Percentiles rank a stretch among this genome's conserved stretches.
Conservation (phyloP, 768 basidiomycete species). For the Lentinus brumalis region DNA sequence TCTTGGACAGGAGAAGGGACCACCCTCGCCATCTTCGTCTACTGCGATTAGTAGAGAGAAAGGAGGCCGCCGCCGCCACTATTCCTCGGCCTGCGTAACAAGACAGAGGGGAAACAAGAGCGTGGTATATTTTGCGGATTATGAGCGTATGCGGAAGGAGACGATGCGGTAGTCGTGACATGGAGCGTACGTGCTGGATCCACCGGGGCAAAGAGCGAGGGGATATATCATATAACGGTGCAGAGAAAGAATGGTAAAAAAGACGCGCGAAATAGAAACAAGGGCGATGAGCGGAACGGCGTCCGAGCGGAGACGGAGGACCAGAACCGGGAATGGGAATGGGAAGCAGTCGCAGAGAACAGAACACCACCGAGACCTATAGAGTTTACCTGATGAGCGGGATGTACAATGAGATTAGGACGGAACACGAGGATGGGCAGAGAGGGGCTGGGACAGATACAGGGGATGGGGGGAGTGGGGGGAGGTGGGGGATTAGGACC, state of each 20-base stretch:
- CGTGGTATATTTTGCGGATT: constrained; percentile 18
- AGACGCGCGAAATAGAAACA: constrained; percentile 1
- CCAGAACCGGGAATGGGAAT: not conserved
- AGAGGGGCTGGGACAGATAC: not conserved
- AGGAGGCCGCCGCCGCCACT: no score
- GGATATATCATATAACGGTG: constrained; percentile 16
- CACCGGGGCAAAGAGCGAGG: constrained; percentile 2
- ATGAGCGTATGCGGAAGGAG: constrained; percentile 10
- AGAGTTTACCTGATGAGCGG: constrained; percentile 11
- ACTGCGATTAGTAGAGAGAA: no score
- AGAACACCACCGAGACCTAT: constrained; percentile 4
- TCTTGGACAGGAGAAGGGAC: no score
- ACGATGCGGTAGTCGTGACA: constrained; percentile 21
- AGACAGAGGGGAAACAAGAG: not conserved
- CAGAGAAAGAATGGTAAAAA: constrained; percentile 7
- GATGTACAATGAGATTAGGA: not conserved
- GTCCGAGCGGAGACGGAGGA: not conserved
- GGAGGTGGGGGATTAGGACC: not conserved
- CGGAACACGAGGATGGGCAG: not conserved
- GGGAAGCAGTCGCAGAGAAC: not conserved
- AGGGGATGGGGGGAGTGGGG: not conserved
- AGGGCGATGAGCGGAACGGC: constrained; percentile 3
- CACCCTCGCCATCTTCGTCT: no score
- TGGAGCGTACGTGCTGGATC: not conserved
- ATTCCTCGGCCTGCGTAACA: no score